A percentile compares a stretch with the other conserved stretches of the same genome.
These are phyloP conservation scores for Neocallimastix lanati DNA, from an alignment of 192 early-diverging fungal genomes.

Conservation along the genomic window DNA sequence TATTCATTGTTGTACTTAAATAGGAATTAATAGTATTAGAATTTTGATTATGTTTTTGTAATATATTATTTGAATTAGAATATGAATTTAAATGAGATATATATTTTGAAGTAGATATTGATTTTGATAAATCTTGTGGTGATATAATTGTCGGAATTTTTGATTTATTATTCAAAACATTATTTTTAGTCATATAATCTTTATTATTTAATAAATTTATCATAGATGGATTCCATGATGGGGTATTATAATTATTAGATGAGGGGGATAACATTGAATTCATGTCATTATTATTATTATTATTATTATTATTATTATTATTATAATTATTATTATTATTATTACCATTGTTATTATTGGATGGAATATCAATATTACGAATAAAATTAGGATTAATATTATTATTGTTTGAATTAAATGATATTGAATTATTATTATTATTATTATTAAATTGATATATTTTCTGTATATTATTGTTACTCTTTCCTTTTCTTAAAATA, in stretches of 20 bases:
- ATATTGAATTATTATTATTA: no score
- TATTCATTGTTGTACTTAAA: not conserved
- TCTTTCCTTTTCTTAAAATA: not conserved
- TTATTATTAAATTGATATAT: not conserved
- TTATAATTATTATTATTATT: no score
- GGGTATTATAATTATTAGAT: not conserved
- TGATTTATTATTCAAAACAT: not conserved
- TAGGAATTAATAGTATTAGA: not conserved
- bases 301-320: no score
- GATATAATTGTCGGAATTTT: not conserved
- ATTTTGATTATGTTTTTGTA: not conserved
- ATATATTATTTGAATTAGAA: not conserved
- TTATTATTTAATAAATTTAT: not conserved
- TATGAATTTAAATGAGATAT: not conserved
- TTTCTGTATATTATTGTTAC: not conserved
- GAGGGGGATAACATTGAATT: no score
- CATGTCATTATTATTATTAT: no score
- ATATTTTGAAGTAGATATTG: not conserved
- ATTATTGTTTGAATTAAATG: no score
- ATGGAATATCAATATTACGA: no score
- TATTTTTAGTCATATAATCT: not conserved
- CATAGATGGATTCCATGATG: not conserved
- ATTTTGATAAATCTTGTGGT: not conserved
- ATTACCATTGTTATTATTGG: no score
- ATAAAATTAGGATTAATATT: no score